Evolutionary conservation across 768 basidiomycete species (phyloP).

Genomic region (Exidia glandulosa): DNA sequence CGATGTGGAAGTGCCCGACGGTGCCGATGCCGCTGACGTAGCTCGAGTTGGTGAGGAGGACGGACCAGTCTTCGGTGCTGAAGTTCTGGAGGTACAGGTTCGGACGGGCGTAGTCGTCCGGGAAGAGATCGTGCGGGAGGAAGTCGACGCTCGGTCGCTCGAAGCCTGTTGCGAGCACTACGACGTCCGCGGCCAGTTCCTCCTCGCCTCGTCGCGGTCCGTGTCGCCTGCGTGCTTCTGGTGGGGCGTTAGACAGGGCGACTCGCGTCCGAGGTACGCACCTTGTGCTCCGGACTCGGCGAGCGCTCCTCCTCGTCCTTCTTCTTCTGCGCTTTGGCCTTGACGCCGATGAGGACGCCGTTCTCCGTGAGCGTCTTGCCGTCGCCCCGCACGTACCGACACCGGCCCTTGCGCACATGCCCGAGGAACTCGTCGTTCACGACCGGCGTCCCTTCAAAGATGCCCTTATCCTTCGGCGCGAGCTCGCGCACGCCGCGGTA

Average conservation of each 20-base stretch:
- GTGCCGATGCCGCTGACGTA: conserved; percentile 40
- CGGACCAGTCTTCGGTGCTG: conserved; percentile 40
- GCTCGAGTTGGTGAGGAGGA: conserved; percentile 40
- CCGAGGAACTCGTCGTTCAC: conserved; percentile 42
- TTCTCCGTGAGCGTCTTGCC: conserved; percentile 26
- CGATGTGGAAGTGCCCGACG: conserved; percentile 35
- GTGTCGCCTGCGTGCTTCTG: too few relatives aligned
- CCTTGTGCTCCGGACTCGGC: too few relatives aligned
- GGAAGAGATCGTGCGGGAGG: conserved; percentile 36
- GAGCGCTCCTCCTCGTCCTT: too few relatives aligned
- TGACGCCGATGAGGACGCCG: conserved; percentile 29
- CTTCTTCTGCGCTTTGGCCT: conserved; percentile 22
- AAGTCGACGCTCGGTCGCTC: conserved; percentile 35
- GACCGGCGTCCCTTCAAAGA: conserved; percentile 39
- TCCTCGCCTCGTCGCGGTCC: too few relatives aligned
- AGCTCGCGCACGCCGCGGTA: conserved; percentile 38
- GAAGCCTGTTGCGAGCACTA: conserved; percentile 45
- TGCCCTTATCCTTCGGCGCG: conserved; percentile 27
- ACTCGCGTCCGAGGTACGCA: too few relatives aligned
- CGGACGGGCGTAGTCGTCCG: conserved; percentile 38
- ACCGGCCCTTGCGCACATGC: conserved; percentile 30
- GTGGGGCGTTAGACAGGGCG: too few relatives aligned
- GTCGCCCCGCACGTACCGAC: conserved; percentile 37
- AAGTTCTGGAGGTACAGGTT: conserved; percentile 46
- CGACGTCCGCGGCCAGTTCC: conserved; percentile 33